A percentile compares a stretch with the other conserved stretches of the same genome.
Evolutionary conservation across 352 stramenopile species (phyloP).

Genomic region (Phytopythium montanum): DNA sequence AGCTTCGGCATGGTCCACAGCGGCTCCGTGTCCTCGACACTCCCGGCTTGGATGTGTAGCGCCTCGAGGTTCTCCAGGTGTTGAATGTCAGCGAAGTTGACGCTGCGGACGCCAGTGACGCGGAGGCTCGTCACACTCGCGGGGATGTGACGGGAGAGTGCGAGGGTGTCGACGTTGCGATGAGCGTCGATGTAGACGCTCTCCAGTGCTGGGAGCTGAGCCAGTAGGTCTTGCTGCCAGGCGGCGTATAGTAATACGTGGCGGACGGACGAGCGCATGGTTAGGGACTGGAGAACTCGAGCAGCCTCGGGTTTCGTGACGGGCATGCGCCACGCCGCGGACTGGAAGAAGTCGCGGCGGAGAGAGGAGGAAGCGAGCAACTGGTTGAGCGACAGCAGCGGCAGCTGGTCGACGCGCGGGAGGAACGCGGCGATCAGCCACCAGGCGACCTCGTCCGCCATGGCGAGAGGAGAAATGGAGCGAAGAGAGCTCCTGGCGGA

Average conservation of each 20-base stretch:
- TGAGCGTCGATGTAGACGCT: not conserved
- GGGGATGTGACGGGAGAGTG: not conserved
- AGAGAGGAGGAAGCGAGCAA: not conserved
- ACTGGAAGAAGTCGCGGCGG: not conserved
- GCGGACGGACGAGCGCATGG: not conserved
- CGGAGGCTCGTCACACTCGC: not conserved
- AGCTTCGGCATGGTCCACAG: not conserved
- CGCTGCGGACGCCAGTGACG: not conserved
- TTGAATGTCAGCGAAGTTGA: not conserved
- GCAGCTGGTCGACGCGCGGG: not conserved
- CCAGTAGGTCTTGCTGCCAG: conserved; percentile 1
- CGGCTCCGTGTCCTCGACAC: not conserved
- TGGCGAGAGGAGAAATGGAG: not conserved
- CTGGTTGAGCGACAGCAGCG: conserved; percentile 9
- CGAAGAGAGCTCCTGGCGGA: not conserved
- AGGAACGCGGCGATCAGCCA: not conserved
- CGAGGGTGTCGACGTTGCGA: not conserved
- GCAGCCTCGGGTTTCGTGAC: not conserved
- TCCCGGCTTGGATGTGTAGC: not conserved
- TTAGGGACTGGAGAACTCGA: not conserved
- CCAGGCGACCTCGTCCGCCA: not conserved
- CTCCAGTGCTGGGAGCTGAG: not conserved
- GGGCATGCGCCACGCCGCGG: conserved; percentile 1
- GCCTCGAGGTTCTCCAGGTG: conserved; percentile 1
- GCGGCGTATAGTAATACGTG: not conserved